These are phyloP conservation scores for Capronia americana DNA, from an alignment of 2,329 filamentous ascomycete species.

Conservation along the genomic window DNA sequence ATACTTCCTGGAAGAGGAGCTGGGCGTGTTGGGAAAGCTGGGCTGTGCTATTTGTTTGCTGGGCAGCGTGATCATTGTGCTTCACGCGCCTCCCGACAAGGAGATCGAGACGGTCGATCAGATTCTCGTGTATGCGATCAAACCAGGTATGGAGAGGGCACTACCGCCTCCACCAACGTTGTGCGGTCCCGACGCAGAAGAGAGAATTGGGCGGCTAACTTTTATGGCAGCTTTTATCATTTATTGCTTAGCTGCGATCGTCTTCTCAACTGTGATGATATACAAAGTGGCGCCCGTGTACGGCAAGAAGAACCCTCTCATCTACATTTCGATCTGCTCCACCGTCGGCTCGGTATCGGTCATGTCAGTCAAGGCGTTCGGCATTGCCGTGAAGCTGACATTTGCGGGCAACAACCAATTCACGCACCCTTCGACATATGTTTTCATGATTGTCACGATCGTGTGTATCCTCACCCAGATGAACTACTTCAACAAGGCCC, in stretches of 20 bases:
- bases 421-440: conserved; percentile 90
- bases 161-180: not conserved
- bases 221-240: conserved; percentile 75
- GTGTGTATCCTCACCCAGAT: conserved; percentile 98
- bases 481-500: conserved; percentile 99
- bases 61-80: conserved; percentile 94
- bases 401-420: conserved; percentile 95
- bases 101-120: conserved; percentile 90
- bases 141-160: conserved; percentile 71
- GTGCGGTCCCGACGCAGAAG: not conserved
- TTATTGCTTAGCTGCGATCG: conserved; percentile 78
- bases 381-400: conserved; percentile 95
- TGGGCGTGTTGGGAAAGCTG: conserved; percentile 89
- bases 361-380: conserved; percentile 99
- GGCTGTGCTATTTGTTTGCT: conserved; percentile 96
- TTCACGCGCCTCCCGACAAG: conserved; percentile 93
- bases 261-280: conserved; percentile 93
- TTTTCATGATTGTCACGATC: conserved; percentile 89
- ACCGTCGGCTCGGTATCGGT: conserved; percentile 96
- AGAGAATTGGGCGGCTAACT: conserved; percentile 26
- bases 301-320: conserved; percentile 92
- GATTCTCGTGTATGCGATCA: conserved; percentile 87
- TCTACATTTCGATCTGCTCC: conserved; percentile 97
- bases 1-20: conserved; percentile 88
- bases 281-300: conserved; percentile 89